Percentiles rank a stretch among this genome's conserved stretches.
These are phyloP conservation scores for Coffea canephora DNA, from an alignment of 257 asterid genomes.

Conservation along the genomic window DNA sequence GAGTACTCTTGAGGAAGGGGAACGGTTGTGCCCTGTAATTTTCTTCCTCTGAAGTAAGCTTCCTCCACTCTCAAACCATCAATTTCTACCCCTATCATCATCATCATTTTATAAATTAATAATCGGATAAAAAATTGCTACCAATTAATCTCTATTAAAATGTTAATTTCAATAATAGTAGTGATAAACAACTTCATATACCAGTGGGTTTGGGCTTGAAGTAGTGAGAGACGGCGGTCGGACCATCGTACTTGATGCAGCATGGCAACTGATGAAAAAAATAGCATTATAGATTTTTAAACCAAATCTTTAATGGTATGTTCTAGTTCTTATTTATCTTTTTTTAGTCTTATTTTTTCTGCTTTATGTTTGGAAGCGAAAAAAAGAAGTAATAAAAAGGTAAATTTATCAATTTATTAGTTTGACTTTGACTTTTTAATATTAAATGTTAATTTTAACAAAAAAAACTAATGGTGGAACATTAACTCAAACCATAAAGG, in stretches of 20 bases:
- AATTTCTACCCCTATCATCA: slow-evolving; percentile 53
- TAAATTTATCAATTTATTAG: too few species aligned
- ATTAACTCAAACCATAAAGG: too few species aligned
- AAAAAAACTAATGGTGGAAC: too few species aligned
- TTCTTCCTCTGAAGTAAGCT: slow-evolving; percentile 90
- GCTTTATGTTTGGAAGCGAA: too few species aligned
- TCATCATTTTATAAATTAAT: slow-evolving; percentile 6
- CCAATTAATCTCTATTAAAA: not conserved
- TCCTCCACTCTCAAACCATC: slow-evolving; percentile 85
- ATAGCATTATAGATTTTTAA: too few species aligned
- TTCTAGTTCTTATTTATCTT: too few species aligned
- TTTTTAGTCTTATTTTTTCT: too few species aligned
- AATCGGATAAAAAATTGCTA: not conserved
- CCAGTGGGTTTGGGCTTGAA: slow-evolving; percentile 84
- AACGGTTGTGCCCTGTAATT: slow-evolving; percentile 71
- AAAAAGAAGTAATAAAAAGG: too few species aligned
- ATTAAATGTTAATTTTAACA: too few species aligned
- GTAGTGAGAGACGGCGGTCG: slow-evolving; percentile 73
- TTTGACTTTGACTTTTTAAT: too few species aligned
- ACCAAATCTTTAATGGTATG: too few species aligned
- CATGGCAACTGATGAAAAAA: slow-evolving; percentile 90
- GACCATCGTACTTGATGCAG: slow-evolving; percentile 78
- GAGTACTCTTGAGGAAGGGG: slow-evolving; percentile 67
- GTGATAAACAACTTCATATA: slow-evolving; percentile 5
- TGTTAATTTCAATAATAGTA: not conserved